Evolutionary conservation across 768 basidiomycete genomes (phyloP), one percentile per base, ranked within the genome.

Genomic region (Hygrocybe punicea): DNA sequence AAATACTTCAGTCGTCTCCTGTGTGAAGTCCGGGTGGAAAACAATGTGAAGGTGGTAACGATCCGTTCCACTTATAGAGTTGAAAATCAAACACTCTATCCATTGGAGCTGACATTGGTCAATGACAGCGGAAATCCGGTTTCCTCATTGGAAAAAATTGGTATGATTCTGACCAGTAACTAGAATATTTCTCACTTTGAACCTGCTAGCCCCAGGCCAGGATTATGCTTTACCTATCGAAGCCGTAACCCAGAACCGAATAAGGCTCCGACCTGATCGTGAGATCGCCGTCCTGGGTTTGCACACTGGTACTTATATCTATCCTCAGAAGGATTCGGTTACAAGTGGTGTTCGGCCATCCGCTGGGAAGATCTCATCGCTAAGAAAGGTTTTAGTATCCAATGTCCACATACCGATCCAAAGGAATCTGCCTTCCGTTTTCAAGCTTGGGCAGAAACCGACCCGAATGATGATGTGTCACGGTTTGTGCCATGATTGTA

Each of bases 241-340:
- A 62, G 85, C 89, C 9, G 93, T 95, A 1, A 87, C 83, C 35
- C 84, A 86, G 58, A 84, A 88, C 66, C 84, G 88, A 56, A 81
- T 98, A 57, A 84, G 87, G 60, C 74, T 99, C 21, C 87, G 97
- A 64, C 97, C 97, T 39, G 92, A 98, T 68, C 91, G 96, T 96
- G 69, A 74, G 91, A 11, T 13, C 9, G 33, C 35, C 21, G 16
- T 19, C 21, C 50, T 19, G n/a, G 11, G 10, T 47, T 24, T 25
- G 5, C 13, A 37, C 37, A 19, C 10, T 1, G 11, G n/a, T 46
- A 24, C 51, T 8, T n/a, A 37, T 52, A 40, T 35, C 33, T 44
- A n/a, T 36, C 25, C 23, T 37, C 63, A 97, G 95, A 93, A 71
- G 97, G 97, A 14, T 98, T 98, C 66, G 94, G 94, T 17, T 98